Conservation (phyloP, 495 filamentous ascomycete genomes). For the Neurospora sp. region DNA sequence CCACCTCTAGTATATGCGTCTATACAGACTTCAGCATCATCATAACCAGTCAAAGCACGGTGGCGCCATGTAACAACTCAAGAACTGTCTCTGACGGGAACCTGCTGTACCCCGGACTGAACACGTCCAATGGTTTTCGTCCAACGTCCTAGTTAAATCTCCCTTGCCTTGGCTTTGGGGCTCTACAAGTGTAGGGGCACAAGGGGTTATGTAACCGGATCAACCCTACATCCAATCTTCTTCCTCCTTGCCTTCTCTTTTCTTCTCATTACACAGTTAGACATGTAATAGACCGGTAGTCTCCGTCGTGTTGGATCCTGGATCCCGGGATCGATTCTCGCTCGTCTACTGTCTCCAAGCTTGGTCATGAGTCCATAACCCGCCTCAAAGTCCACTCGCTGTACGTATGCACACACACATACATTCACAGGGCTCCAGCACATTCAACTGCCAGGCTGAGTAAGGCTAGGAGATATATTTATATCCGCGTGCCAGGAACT, state of each 20-base stretch:
- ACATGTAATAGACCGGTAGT: not conserved
- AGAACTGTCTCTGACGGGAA: not conserved
- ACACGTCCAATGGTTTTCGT: not conserved
- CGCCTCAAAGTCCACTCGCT: not conserved
- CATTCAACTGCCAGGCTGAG: not conserved
- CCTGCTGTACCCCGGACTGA: not conserved
- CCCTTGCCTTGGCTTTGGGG: not conserved
- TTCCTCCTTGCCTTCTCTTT: not conserved
- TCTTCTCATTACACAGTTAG: not conserved
- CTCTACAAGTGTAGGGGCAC: not conserved
- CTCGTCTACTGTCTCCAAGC: not conserved
- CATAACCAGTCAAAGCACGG: not conserved
- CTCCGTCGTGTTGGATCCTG: not conserved
- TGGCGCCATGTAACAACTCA: not conserved
- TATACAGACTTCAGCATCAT: not conserved
- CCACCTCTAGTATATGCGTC: not conserved
- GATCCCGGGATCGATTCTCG: not conserved
- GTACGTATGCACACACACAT: not conserved
- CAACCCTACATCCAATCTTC: not conserved
- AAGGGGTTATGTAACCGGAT: not conserved
- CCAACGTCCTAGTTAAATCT: not conserved
- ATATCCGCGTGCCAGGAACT: not conserved
- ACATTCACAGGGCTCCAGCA: not conserved
- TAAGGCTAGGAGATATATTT: not conserved
- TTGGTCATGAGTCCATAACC: slow-evolving; percentile 10